Evolutionary conservation across 495 filamentous ascomycete species (phyloP).

Genomic region (Staphylotrichum tortipilum): DNA sequence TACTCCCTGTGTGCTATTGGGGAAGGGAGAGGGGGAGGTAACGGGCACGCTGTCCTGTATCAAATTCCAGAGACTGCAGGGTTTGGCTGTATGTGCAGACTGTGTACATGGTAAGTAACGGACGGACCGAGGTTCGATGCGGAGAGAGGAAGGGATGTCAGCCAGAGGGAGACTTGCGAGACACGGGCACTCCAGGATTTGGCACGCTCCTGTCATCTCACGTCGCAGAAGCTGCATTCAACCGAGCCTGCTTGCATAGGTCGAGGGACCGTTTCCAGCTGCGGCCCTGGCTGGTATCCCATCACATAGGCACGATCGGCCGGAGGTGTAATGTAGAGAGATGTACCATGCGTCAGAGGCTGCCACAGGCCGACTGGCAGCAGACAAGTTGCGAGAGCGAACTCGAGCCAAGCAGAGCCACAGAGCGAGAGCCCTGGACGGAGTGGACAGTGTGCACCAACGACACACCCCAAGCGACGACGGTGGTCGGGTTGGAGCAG

Average conservation of each 20-base stretch:
- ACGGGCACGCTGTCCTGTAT: too few species aligned
- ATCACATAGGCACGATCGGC: slow-evolving; percentile 9
- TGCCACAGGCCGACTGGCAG: too few species aligned
- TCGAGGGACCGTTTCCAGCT: slow-evolving; percentile 9
- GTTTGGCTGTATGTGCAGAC: too few species aligned
- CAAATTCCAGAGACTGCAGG: too few species aligned
- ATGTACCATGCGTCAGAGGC: background rate
- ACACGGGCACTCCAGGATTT: background rate
- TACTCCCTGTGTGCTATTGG: too few species aligned
- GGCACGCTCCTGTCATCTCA: background rate
- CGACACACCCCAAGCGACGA: slow-evolving; percentile 11
- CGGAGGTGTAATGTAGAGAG: background rate
- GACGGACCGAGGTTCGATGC: background rate
- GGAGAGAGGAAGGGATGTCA: background rate
- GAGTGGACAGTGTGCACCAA: background rate
- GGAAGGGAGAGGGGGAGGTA: too few species aligned
- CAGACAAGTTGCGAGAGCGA: background rate
- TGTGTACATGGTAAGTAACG: too few species aligned
- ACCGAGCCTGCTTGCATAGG: slow-evolving; percentile 21
- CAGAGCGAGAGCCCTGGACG: background rate
- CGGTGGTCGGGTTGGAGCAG: slow-evolving; percentile 15
- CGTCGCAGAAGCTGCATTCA: slow-evolving; percentile 25
- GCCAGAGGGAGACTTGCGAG: background rate
- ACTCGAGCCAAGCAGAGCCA: too few species aligned
- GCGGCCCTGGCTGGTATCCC: background rate